Evolutionary conservation across 2,329 filamentous ascomycete genomes (phyloP).

Genomic region (Aspergillus proliferans): DNA sequence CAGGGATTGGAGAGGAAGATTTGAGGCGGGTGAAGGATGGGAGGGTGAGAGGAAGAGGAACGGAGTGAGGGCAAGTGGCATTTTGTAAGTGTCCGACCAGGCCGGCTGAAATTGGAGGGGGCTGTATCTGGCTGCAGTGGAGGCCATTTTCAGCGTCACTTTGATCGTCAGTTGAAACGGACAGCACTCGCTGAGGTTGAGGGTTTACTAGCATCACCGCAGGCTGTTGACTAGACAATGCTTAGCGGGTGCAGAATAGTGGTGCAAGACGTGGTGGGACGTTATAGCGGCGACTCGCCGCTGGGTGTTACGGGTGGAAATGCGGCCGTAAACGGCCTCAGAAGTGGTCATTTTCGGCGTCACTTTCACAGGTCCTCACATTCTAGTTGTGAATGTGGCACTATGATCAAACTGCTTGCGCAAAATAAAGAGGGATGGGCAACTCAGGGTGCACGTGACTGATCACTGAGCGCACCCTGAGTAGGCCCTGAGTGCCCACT

Average conservation of each 20-base stretch:
- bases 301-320: too few species aligned
- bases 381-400: background rate
- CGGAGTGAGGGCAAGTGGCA: background rate
- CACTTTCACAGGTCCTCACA: too few species aligned
- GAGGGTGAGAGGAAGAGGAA: background rate
- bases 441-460: too few species aligned
- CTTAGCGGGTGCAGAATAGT: conserved; percentile 13
- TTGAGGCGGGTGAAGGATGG: background rate
- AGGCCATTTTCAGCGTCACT: conserved; percentile 15
- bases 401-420: too few species aligned
- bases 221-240: conserved; percentile 8
- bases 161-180: conserved; percentile 9
- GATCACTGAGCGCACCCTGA: too few species aligned
- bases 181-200: background rate
- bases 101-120: conserved; percentile 1
- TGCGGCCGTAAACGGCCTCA: too few species aligned
- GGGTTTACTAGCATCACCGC: too few species aligned
- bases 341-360: too few species aligned
- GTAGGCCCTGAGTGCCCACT: too few species aligned
- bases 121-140: conserved; percentile 1
- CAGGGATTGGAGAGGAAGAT: background rate
- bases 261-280: conserved; percentile 4
- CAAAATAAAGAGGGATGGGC: too few species aligned
- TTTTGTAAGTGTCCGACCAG: background rate
- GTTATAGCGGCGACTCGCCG: conserved; percentile 9